These are phyloP conservation scores for Vitellaria paradoxa DNA, from an alignment of 179 eudicot genomes.

Conservation along the genomic window DNA sequence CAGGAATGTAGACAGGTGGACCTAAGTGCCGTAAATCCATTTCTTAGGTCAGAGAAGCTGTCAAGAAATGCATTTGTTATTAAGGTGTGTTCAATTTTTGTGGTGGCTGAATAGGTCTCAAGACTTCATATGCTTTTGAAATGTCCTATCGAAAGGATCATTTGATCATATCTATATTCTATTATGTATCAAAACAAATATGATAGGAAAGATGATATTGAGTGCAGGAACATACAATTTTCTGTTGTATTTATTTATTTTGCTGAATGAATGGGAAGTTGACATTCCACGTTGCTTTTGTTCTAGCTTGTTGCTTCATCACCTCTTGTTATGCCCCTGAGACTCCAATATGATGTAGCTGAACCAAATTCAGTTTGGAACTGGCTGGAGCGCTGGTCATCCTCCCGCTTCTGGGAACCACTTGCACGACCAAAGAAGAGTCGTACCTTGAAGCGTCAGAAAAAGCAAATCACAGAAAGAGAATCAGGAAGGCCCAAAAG, in stretches of 20 bases:
- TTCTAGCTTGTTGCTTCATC: conserved; percentile 55
- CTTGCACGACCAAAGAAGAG: conserved; percentile 19
- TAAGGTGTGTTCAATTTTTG: conserved; percentile 35
- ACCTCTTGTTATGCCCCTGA: conserved; percentile 50
- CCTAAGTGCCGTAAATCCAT: conserved; percentile 20
- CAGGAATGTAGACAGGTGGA: conserved; percentile 37
- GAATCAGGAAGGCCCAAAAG: conserved; percentile 44
- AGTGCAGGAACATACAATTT: no score
- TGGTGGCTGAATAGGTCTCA: no score
- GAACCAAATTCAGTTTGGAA: conserved; percentile 36
- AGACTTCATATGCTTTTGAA: no score
- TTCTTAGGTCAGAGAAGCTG: conserved; percentile 26
- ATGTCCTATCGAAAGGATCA: no score
- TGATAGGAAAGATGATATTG: no score
- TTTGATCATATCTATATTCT: no score
- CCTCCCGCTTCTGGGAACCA: conserved; percentile 23
- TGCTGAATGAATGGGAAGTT: no score
- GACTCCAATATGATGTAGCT: conserved; percentile 40
- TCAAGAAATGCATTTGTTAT: conserved; percentile 47
- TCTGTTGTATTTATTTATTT: no score
- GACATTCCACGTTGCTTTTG: background rate
- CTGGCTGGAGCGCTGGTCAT: conserved; percentile 40
- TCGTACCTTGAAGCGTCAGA: conserved; percentile 27
- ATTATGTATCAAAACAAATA: no score
- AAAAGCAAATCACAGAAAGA: conserved; percentile 33